These are phyloP conservation scores for Piromyces sp. DNA, from an alignment of 192 early-diverging fungal species.

Conservation along the genomic window DNA sequence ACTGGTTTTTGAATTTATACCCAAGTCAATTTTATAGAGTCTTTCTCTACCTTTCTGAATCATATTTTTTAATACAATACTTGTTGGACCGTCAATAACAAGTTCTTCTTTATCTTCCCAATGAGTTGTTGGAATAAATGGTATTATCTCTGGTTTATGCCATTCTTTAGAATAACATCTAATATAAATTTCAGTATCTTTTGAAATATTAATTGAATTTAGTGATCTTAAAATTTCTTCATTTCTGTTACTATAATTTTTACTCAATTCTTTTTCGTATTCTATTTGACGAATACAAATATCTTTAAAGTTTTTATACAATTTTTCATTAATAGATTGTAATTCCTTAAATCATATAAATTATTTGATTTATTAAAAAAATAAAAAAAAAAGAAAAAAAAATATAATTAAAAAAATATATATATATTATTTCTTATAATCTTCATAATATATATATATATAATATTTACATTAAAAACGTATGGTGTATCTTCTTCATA, in stretches of 20 bases:
- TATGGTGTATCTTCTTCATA: neutral
- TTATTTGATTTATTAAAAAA: no score
- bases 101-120: neutral
- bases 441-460: no score
- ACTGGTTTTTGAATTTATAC: neutral
- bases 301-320: neutral
- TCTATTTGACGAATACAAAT: neutral
- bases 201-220: neutral
- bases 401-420: no score
- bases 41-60: neutral
- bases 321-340: neutral
- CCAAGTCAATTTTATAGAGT: neutral
- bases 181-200: neutral
- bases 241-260: neutral
- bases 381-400: no score
- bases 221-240: neutral
- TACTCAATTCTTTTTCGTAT: neutral
- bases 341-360: neutral
- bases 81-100: neutral
- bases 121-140: neutral
- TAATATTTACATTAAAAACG: neutral
- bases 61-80: neutral
- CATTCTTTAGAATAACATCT: neutral
- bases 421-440: no score
- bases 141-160: neutral